Evolutionary conservation across 2,329 filamentous ascomycete species (phyloP), one percentile per base, ranked within the genome.

Genomic region (Neonectria ditissima): DNA sequence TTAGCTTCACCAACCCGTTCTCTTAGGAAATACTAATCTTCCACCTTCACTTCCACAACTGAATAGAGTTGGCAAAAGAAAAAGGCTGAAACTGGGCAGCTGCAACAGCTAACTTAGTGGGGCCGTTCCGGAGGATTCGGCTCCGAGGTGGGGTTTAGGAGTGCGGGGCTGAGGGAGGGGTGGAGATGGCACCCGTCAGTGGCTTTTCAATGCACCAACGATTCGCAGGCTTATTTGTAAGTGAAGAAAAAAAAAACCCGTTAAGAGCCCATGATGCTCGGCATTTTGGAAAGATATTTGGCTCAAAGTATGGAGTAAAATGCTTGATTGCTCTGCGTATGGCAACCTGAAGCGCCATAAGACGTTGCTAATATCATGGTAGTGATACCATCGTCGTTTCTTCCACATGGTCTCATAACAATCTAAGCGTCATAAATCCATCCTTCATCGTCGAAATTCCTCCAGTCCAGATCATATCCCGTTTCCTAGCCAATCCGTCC

Each of bases 361-460:
- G 30, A 32, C n/a, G 16, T 45, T 37, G 24, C 39, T 14, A 34
- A 26, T 18, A 20, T 20, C 39, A 34, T 67, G 59, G 68, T 61
- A 63, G 62, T 66, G 64, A 65, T 70, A 67, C 63, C 60, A 66
- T 68, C 57, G 60, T 58, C 65, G 30, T 67, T 30, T 64, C 59
- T 70, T 66, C 47, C 45, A 48, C 69, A 41, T 72, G 53, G 59
- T 30, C 62, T 73, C 69, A 69, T 74, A 63, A 68, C 66, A 74
- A 66, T 72, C 69, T 69, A 70, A 39, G 43, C 65, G 66, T 65
- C 59, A 53, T 66, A 44, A 61, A 64, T 66, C 68, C 62, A 53
- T 57, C 24, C 63, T 66, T 65, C 59, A 34, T 62, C 55, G 47
- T 39, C 39, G 44, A 53, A 18, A 47, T 14, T 43, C 51, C 32